Conservation (phyloP, 257 asterid genomes). For the Henckelia pumila region DNA sequence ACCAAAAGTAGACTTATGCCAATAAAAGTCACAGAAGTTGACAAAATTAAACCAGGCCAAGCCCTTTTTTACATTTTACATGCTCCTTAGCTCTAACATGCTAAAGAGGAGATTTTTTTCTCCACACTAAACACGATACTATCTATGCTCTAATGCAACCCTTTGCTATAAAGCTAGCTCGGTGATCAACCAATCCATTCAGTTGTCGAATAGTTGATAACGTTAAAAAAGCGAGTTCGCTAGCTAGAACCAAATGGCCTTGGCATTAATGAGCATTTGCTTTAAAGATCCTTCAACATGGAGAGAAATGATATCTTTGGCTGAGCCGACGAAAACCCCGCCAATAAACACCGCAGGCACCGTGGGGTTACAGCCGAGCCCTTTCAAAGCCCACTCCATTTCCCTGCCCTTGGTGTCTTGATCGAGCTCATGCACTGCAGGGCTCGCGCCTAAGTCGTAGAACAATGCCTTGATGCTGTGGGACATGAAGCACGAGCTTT, state of each 20-base stretch:
- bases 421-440: constrained; percentile 69
- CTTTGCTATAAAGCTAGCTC: background rate
- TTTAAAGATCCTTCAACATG: constrained; percentile 78
- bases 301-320: constrained; percentile 58
- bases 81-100: constrained; percentile 23
- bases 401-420: constrained; percentile 53
- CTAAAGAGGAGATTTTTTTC: background rate
- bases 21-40: constrained; percentile 4
- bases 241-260: constrained; percentile 74
- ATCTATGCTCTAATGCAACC: background rate
- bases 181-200: background rate
- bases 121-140: constrained; percentile 8
- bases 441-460: constrained; percentile 76
- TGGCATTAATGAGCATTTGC: constrained; percentile 62
- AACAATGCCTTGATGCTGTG: constrained; percentile 76
- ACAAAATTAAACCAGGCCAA: constrained; percentile 22
- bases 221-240: background rate
- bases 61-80: constrained; percentile 25
- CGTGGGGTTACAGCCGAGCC: constrained; percentile 64
- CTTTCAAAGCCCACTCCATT: constrained; percentile 59
- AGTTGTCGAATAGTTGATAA: background rate
- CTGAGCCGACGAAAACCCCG: constrained; percentile 63
- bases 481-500: constrained; percentile 90
- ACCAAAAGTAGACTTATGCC: constrained; percentile 32
- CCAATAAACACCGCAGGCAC: constrained; percentile 82